These are phyloP conservation scores for Gastrodia elata DNA, from an alignment of 106 monocot genomes.

Conservation along the genomic window DNA sequence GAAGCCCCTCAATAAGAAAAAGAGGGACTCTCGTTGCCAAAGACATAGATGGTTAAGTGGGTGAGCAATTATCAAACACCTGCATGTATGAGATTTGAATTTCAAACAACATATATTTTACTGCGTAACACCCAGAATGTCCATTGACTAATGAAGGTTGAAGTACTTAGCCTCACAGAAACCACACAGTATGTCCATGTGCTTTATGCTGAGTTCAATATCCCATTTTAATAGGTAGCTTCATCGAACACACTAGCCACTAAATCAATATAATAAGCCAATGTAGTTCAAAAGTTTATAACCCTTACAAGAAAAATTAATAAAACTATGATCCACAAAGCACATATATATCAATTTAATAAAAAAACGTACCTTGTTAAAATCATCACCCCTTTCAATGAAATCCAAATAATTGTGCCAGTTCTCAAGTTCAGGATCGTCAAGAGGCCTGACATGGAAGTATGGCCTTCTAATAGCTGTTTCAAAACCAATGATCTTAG, in stretches of 20 bases:
- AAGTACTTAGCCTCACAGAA: slow-evolving; percentile 99
- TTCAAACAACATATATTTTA: slow-evolving; percentile 47
- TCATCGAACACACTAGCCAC: slow-evolving; percentile 78
- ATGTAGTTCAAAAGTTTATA: slow-evolving; percentile 60
- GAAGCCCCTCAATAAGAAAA: slow-evolving; percentile 77
- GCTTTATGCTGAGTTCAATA: slow-evolving; percentile 87
- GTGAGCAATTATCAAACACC: slow-evolving; percentile 96
- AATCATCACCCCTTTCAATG: slow-evolving; percentile 82
- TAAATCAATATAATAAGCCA: slow-evolving; percentile 73
- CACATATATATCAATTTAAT: slow-evolving; percentile 2
- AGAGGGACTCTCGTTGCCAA: slow-evolving; percentile 73
- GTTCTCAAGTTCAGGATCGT: slow-evolving; percentile 95
- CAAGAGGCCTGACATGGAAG: slow-evolving; percentile 94
- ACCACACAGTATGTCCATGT: slow-evolving; percentile 61
- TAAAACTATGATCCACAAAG: slow-evolving; percentile 14
- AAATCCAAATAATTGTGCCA: slow-evolving; percentile 98
- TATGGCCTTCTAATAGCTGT: slow-evolving; percentile 96
- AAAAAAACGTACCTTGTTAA: slow-evolving; percentile 71
- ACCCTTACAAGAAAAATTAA: slow-evolving; percentile 30
- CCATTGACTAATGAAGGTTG: slow-evolving; percentile 80
- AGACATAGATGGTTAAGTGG: slow-evolving; percentile 86
- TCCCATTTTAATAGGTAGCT: slow-evolving; percentile 80
- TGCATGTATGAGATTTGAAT: slow-evolving; percentile 98
- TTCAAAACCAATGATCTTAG: slow-evolving; percentile 96
- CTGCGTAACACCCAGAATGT: slow-evolving; percentile 59